These are phyloP conservation scores for Pisolithus tinctorius DNA, from an alignment of 768 basidiomycete genomes.

Conservation along the genomic window DNA sequence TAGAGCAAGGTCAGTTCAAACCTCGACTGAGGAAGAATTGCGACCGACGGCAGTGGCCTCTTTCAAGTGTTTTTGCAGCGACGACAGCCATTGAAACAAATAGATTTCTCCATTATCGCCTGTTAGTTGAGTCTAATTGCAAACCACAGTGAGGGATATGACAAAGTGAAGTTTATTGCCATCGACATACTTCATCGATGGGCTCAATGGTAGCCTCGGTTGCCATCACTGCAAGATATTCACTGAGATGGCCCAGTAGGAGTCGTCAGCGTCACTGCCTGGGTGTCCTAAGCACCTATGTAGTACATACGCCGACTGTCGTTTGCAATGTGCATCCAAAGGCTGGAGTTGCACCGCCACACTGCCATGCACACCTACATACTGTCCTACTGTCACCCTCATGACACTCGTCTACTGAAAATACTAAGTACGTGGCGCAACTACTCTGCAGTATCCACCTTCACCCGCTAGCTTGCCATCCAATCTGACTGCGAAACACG, in stretches of 20 bases:
- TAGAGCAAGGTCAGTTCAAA: conserved; percentile 23
- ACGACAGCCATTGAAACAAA: conserved; percentile 77
- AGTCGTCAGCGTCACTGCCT: background rate
- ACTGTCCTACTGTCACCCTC: too few relatives aligned
- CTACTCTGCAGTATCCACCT: too few relatives aligned
- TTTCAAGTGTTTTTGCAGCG: conserved; percentile 52
- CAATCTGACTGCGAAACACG: too few relatives aligned
- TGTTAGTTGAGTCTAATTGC: conserved; percentile 51
- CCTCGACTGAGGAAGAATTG: background rate
- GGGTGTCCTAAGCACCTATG: too few relatives aligned
- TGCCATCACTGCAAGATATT: conserved; percentile 11
- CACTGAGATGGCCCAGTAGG: background rate
- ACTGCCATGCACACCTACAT: too few relatives aligned
- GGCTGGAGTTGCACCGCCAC: too few relatives aligned
- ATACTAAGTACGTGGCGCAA: too few relatives aligned
- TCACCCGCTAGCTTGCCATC: too few relatives aligned
- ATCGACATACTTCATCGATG: conserved; percentile 25
- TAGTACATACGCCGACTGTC: too few relatives aligned
- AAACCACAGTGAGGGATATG: background rate
- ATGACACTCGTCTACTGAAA: too few relatives aligned
- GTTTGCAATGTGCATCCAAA: too few relatives aligned
- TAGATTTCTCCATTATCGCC: conserved; percentile 79
- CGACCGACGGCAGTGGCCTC: conserved; percentile 46
- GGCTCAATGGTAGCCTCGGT: conserved; percentile 20
- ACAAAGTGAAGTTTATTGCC: background rate